phyloP scores from a whole-genome alignment of 2,329 filamentous ascomycete genomes.

The Rhynchosporium secalis region DNA sequence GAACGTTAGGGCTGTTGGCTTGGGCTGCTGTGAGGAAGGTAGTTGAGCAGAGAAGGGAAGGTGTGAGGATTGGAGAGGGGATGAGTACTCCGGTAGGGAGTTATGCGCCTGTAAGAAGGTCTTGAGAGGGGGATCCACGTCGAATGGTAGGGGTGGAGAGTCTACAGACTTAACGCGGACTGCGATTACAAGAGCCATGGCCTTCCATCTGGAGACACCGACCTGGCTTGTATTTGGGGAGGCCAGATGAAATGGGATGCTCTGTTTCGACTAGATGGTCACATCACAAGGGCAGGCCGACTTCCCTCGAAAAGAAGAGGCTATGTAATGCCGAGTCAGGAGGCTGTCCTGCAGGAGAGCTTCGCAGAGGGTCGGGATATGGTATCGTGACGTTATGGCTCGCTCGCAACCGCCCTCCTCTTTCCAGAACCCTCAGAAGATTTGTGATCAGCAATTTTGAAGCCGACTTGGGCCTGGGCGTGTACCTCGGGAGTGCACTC shows the following conservation, averaged over 20 bases:
- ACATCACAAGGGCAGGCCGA: not conserved
- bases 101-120: conserved; percentile 32
- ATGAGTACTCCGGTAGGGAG: conserved; percentile 21
- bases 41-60: conserved; percentile 45
- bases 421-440: too few species aligned
- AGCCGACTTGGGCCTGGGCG: too few species aligned
- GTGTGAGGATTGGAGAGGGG: conserved; percentile 25
- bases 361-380: not conserved
- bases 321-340: not conserved
- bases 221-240: not conserved
- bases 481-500: too few species aligned
- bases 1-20: conserved; percentile 57
- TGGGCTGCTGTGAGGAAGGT: conserved; percentile 58
- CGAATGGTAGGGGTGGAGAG: not conserved
- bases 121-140: conserved; percentile 10
- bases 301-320: not conserved
- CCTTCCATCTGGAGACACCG: too few species aligned
- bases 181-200: not conserved
- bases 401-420: too few species aligned
- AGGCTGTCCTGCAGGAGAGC: not conserved
- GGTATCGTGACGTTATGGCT: too few species aligned
- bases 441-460: too few species aligned
- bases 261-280: not conserved
- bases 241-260: too few species aligned
- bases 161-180: not conserved